Base-by-base conservation (phyloP, 495 filamentous ascomycete species). In the Hypoxylon cercidicola region DNA sequence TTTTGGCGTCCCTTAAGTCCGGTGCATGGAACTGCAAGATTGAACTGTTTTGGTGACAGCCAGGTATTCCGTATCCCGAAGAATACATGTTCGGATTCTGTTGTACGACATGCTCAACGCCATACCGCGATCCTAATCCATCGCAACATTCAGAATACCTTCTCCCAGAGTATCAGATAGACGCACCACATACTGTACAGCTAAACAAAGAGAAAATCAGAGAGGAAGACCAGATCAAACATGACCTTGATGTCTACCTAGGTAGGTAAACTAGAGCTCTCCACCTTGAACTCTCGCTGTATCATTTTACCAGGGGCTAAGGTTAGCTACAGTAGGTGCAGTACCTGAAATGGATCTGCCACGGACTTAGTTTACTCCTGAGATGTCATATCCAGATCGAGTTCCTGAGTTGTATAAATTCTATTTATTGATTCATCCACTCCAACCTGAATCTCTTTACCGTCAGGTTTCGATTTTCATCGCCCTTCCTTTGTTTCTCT, bases 1-100 rank as follows among this genome's bases (percentile, higher is more conserved):
- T 48, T 67, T 50, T 62, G 47, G 48, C 58, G 49, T 52, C 37
- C 41, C 54, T 62, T 67, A 62, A 48, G 53, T 67, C 64, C 58
- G 58, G 45, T 11, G 35, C 18, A 21, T n/a, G 23, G 18, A 51
- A 37, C n/a, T 44, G 16, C 44, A 40, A 40, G 37, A 40, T 40
- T 16, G 16, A 43, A 43, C 40, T 20, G 37, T 40, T n/a, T 40
- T n/a, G 10, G 30, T 32, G 30, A 32, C 30, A 32, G 30, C 3
- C 7, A 28, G 25, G 25, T 7, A 28, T 28, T 28, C 3, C 25
- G 7, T 28, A n/a, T n/a, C n/a, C n/a, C n/a, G n/a, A n/a, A n/a
- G n/a, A n/a, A n/a, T n/a, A n/a, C n/a, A n/a, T n/a, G n/a, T n/a
- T n/a, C n/a, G n/a, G n/a, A 25, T 25, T 25, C 2, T 2, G 10